Evolutionary conservation across 2,329 filamentous ascomycete species (phyloP).

Genomic region (Apiospora malaysiana): DNA sequence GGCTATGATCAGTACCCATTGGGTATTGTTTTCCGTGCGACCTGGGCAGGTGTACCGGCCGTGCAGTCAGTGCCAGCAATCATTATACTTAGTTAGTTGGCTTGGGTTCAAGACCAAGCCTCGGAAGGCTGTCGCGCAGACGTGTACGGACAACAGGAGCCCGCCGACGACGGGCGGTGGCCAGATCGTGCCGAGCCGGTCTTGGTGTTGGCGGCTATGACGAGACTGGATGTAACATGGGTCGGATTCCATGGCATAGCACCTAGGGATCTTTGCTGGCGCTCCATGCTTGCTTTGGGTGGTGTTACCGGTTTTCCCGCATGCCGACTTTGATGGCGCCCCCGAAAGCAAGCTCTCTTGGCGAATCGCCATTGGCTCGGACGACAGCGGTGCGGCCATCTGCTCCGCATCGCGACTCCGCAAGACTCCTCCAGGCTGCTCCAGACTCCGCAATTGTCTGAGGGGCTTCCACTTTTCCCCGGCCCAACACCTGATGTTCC

Average conservation of each 20-base stretch:
- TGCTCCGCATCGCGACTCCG: slow-evolving; percentile 7
- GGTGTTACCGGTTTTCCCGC: neutral
- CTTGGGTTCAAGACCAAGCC: too few species aligned
- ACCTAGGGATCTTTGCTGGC: neutral
- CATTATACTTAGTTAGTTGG: neutral
- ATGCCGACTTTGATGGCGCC: neutral
- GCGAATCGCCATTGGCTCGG: slow-evolving; percentile 9
- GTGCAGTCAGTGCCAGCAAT: too few species aligned
- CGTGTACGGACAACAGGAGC: slow-evolving; percentile 12
- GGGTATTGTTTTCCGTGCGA: neutral
- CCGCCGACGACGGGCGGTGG: neutral
- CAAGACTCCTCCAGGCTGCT: neutral
- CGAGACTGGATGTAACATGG: neutral
- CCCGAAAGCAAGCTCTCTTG: neutral
- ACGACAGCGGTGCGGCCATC: slow-evolving; percentile 10
- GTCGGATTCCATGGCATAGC: too few species aligned
- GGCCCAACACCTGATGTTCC: neutral
- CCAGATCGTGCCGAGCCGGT: neutral
- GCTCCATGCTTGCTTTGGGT: neutral
- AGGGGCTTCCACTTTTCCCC: slow-evolving; percentile 12
- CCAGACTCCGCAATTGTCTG: slow-evolving; percentile 5
- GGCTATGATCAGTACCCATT: neutral
- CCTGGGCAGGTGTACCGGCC: neutral
- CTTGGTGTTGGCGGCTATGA: neutral
- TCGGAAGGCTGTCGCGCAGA: neutral